These are phyloP conservation scores for Myxozyma mucilagina DNA, from an alignment of 805 yeast species.

Conservation along the genomic window DNA sequence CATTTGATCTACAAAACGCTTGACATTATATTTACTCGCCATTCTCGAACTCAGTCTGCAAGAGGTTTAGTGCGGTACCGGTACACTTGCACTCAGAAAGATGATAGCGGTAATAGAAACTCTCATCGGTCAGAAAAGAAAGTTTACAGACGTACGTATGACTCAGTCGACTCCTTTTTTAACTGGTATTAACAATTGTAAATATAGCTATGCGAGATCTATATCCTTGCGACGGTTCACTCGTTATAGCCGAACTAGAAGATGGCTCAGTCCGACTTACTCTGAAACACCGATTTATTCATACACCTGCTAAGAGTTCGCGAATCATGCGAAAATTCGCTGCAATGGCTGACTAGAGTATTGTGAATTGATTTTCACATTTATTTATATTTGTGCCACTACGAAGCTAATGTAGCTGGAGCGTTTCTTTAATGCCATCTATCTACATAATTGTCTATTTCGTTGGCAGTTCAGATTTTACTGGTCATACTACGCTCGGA, in stretches of 20 bases:
- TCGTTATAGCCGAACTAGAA: conserved; percentile 6
- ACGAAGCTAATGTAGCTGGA: not conserved
- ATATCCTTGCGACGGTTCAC: conserved; percentile 7
- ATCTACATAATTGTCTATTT: too few relatives aligned
- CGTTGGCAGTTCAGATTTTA: too few relatives aligned
- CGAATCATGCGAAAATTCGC: conserved; percentile 9
- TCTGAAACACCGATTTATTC: conserved; percentile 6
- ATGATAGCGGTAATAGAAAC: conserved; percentile 9
- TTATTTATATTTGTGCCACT: not conserved
- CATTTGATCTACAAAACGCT: conserved; percentile 1
- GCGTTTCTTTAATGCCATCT: not conserved
- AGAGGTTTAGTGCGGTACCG: conserved; percentile 1
- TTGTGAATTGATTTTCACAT: not conserved
- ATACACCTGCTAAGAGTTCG: conserved; percentile 3
- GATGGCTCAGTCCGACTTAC: conserved; percentile 8
- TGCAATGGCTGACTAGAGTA: not conserved
- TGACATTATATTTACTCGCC: conserved; percentile 1
- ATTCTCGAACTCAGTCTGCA: conserved; percentile 7
- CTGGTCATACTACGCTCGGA: too few relatives aligned
- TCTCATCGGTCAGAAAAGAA: not conserved
- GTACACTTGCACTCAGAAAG: conserved; percentile 8
- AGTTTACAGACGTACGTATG: conserved; percentile 1
- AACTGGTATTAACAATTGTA: too few relatives aligned
- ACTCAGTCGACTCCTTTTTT: not conserved
- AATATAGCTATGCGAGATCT: conserved; percentile 1